Conservation (phyloP, 129 eudicot genomes). For the Arctium minus region DNA sequence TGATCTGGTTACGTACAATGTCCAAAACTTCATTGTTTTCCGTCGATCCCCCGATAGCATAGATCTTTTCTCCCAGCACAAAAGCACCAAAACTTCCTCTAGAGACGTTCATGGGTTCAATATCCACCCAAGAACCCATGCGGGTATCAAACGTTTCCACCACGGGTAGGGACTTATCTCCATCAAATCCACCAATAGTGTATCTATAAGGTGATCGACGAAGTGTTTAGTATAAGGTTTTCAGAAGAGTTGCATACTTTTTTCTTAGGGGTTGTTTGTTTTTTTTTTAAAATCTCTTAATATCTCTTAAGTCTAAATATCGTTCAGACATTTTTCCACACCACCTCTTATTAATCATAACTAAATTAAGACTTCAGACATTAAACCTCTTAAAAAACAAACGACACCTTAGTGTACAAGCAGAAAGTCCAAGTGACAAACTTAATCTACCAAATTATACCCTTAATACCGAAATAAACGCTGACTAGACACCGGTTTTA, state of each 20-base stretch:
- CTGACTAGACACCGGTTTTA: background rate
- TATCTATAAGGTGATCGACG: conserved; percentile 38
- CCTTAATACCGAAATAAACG: background rate
- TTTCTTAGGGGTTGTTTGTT: no score
- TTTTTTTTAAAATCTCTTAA: no score
- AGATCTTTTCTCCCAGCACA: conserved; percentile 36
- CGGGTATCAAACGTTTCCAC: conserved; percentile 68
- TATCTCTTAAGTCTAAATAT: no score
- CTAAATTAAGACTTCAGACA: no score
- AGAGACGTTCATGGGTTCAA: conserved; percentile 48
- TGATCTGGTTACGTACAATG: conserved; percentile 33
- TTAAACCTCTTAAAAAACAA: no score
- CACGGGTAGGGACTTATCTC: conserved; percentile 34
- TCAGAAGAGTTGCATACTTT: background rate
- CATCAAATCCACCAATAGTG: conserved; percentile 75
- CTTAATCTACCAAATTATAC: background rate
- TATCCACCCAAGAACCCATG: conserved; percentile 51
- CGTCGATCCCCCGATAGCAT: conserved; percentile 48
- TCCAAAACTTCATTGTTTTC: conserved; percentile 25
- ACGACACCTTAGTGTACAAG: no score
- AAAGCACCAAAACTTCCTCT: conserved; percentile 51
- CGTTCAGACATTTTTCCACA: no score
- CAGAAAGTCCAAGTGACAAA: no score
- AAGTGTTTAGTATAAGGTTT: background rate
- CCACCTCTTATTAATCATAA: no score